These are phyloP conservation scores for Salix caprea DNA, from an alignment of 345 rosid genomes.

Conservation along the genomic window DNA sequence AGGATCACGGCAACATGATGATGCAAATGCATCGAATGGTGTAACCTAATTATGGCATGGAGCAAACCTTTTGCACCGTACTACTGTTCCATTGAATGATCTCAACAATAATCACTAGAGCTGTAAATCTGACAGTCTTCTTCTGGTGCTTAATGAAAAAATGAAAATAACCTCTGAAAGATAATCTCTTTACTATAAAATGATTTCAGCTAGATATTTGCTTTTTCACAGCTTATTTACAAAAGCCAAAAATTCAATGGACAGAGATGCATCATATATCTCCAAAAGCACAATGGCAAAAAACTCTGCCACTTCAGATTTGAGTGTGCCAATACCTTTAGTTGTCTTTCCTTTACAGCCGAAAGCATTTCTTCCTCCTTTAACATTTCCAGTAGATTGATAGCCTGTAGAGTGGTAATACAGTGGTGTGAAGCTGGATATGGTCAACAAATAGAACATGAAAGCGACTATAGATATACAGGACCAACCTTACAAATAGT, in stretches of 20 bases:
- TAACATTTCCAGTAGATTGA: conserved; percentile 81
- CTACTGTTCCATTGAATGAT: background rate
- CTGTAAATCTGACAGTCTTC: background rate
- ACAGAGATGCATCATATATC: background rate
- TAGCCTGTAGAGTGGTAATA: conserved; percentile 47
- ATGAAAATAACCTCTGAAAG: background rate
- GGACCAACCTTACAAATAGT: conserved; percentile 75
- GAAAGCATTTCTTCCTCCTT: conserved; percentile 90
- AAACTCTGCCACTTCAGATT: background rate
- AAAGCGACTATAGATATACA: background rate
- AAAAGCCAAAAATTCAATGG: background rate
- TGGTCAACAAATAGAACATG: background rate
- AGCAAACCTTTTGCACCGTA: background rate
- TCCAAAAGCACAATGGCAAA: conserved; percentile 2
- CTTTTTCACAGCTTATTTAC: background rate
- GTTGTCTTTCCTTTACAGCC: conserved; percentile 63
- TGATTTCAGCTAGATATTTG: background rate
- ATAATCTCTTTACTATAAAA: background rate
- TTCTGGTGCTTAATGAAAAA: background rate
- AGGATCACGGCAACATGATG: background rate
- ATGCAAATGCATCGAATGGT: background rate
- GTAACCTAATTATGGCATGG: background rate
- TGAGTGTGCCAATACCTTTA: conserved; percentile 43
- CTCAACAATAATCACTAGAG: background rate
- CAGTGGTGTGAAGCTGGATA: conserved; percentile 7